Evolutionary conservation across 257 asterid genomes (phyloP).

Genomic region (Petunia axillaris): DNA sequence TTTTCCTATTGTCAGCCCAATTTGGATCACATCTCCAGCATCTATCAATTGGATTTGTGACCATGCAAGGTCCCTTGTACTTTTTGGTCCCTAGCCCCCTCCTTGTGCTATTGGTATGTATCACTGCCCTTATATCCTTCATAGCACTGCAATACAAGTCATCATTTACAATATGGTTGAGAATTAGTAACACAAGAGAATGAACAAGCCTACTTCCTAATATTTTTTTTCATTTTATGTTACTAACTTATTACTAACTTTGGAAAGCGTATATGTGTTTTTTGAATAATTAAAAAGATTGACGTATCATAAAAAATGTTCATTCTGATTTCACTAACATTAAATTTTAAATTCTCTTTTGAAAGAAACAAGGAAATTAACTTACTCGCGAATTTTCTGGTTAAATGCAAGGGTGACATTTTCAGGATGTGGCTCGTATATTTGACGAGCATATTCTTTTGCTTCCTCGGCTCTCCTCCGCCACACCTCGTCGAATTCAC

Average conservation of each 20-base stretch:
- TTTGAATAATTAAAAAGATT: too few relatives aligned
- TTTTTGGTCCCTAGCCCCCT: conserved; percentile 38
- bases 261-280: too few relatives aligned
- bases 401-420: conserved; percentile 47
- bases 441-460: conserved; percentile 43
- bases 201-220: too few relatives aligned
- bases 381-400: conserved; percentile 36
- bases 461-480: conserved; percentile 43
- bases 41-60: conserved; percentile 63
- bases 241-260: too few relatives aligned
- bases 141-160: conserved; percentile 25
- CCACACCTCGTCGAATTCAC: conserved; percentile 45
- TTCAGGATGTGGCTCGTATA: conserved; percentile 48
- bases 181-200: too few relatives aligned
- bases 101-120: conserved; percentile 40
- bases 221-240: too few relatives aligned
- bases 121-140: conserved; percentile 29
- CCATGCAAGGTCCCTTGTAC: conserved; percentile 52
- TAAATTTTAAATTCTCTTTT: too few relatives aligned
- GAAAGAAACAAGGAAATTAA: not conserved
- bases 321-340: too few relatives aligned
- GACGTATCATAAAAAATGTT: too few relatives aligned
- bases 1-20: conserved; percentile 58
- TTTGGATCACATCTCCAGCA: conserved; percentile 69
- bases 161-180: not conserved